Conservation (phyloP, 495 filamentous ascomycete genomes). For the Neurospora hispaniola region DNA sequence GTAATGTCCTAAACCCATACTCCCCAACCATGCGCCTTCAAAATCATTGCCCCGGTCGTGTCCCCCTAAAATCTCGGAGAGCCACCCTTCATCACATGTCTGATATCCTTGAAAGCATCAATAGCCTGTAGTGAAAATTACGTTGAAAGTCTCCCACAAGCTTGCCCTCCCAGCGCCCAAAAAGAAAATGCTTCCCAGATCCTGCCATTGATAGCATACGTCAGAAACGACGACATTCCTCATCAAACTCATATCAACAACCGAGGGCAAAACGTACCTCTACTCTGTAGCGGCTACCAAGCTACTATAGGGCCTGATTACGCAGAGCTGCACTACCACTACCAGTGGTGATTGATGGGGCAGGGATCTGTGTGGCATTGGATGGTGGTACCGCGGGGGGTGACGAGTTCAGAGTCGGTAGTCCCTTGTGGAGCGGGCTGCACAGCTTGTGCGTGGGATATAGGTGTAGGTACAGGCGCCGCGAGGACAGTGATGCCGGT, state of each 20-base stretch:
- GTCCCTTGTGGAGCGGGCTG: not conserved
- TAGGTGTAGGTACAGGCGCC: not conserved
- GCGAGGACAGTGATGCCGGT: not conserved
- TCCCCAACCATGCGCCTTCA: not conserved
- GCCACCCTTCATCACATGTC: not conserved
- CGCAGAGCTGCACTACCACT: slow-evolving; percentile 1
- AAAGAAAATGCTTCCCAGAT: too few relatives aligned
- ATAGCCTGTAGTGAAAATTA: too few relatives aligned
- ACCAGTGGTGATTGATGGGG: slow-evolving; percentile 3
- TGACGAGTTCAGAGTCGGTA: not conserved
- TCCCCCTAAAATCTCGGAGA: not conserved
- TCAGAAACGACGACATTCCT: too few relatives aligned
- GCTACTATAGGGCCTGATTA: too few relatives aligned
- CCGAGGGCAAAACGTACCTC: too few relatives aligned
- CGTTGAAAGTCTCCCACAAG: too few relatives aligned
- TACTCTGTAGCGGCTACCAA: too few relatives aligned
- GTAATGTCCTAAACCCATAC: not conserved
- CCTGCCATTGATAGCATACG: too few relatives aligned
- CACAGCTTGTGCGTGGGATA: too few relatives aligned
- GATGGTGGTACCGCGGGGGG: slow-evolving; percentile 1
- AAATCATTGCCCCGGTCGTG: not conserved
- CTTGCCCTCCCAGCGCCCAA: too few relatives aligned
- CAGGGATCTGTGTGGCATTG: not conserved
- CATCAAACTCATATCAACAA: too few relatives aligned
- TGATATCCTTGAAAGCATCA: too few relatives aligned